Base-by-base conservation (phyloP, 2,329 filamentous ascomycete genomes). In the Chalara sp. region DNA sequence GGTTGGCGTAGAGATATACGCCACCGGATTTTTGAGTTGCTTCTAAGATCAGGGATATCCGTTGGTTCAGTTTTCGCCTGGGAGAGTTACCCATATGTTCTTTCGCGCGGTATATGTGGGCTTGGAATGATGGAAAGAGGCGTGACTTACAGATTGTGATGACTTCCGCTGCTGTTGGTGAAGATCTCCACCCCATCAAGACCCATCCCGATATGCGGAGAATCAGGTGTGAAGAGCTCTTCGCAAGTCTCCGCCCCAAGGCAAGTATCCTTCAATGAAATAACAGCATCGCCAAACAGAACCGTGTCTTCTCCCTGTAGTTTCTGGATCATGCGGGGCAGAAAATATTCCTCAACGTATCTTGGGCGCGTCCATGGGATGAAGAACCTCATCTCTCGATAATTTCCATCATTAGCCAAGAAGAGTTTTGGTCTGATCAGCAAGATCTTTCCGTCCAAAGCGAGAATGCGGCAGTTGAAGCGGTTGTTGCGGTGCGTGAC, bases 171-270 rank as follows among this genome's bases (percentile, higher is more conserved):
- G 3, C 76, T 81, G 65, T 92, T 92, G 6, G 81, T 80, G 55
- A 87, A 77, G 49, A 89, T 82, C 61, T 89, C 87, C 5, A 81
- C 80, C 5, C 88, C 87, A 59, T 83, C 76, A 2, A 89, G 71
- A n/a, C 78, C 77, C 70, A 83, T 81, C 7, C 72, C 68, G 32
- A 76, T 76, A 56, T 81, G 59, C 11, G 67, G 66, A 12, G 59
- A 53, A 6, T 74, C 70, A 2, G 80, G 78, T 5, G 79, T 82
- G 63, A 83, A 86, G 2, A 86, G 68, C 59, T 86, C 83, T 64
- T 88, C 84, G 56, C 84, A 88, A 0, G 83, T 86, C 67, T 85
- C 82, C 4, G 73, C 69, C 4, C 81, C 80, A 44, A 87, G 68
- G 47, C 76, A 77, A 1, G 82, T 86, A 62, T 89, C 85, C 5